Base-by-base conservation (phyloP, 805 yeast species). In the Starmerella roubikii region DNA sequence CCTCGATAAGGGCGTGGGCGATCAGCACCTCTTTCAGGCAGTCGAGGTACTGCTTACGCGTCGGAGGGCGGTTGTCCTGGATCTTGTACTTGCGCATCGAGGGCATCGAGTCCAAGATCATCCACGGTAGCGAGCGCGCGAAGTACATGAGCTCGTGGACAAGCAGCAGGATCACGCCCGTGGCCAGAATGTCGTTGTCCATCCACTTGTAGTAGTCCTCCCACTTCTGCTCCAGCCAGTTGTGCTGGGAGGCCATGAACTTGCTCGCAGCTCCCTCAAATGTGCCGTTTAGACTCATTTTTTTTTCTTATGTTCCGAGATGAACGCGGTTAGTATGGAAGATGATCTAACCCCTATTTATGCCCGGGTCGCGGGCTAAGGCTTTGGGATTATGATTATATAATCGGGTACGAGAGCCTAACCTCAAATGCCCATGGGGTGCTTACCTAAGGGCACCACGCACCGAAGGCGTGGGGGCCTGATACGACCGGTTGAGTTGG, bases 91-190 rank as follows among this genome's bases (percentile, higher is more conserved):
- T 74, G 54, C 76, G 72, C 71, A 88, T 91, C 57, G 71, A 82
- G 29, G 94, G 93, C 43, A 85, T 74, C 53, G 71, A 68, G 59
- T 86, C 97, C 49, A 88, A 72, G 47, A 88, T 70, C 58, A 73
- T 72, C 96, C 96, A 88, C 17, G 97, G 97, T 48, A 88, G 54
- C 55, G 86, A 79, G 57, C 97, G 74, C 38, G 88, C 91, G 58
- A 91, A 88, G 64, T 88, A 88, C 71, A 82, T 72, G 37, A 80
- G 48, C 62, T 88, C 98, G 61, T 88, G 98, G 40, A 83, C 65
- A 30, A 69, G 53, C 58, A 88, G 83, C 55, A 85, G 77, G 59
- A 88, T 62, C 33, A 85, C 59, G 21, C 97, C 98, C 1, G 97
- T 88, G 37, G 97, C 95, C 45, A 88, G 68, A 25, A 80, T 68